Evolutionary conservation across 2,329 filamentous ascomycete genomes (phyloP), one percentile per base, ranked within the genome.

Genomic region (Akanthomyces muscarius): DNA sequence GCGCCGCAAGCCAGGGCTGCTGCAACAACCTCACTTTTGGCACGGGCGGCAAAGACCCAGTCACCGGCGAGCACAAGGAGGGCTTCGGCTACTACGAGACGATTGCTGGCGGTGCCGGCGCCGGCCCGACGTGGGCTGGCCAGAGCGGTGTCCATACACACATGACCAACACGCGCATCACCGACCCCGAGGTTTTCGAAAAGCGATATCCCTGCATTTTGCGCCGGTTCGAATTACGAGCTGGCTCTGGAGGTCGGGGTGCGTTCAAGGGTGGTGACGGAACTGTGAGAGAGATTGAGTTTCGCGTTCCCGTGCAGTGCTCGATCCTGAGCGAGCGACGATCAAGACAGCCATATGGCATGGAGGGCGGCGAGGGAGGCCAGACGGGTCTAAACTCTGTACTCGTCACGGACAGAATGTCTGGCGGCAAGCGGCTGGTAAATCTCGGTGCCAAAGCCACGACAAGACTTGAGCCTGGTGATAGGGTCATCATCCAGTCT

Each of bases 21-120:
- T 90, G 87, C 74, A 95, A 95, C 75, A 94, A 94, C 73, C 81
- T 95, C 6, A 94, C 91, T 0, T 95, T 95, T 70, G 91, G 90
- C 65, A 91, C 91, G 69, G 89, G 90, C 61, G 90, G 90, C 50
- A 87, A 89, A 65, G 81, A 84, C 61, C 81, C 82, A n/a, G 80
- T 86, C n/a, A 86, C 65, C 5, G 71, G 72, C 45, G 67, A 85
- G 56, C 67, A 70, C 38, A 65, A 66, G 8, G 65, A 71, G 30
- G 91, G 91, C 0, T 95, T 95, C 71, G 91, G 91, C 11, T 95
- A 94, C 78, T 94, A 94, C 73, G 91, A 95, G 74, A 94, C 90
- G 6, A 92, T 95, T 66, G 88, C 89, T 0, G 90, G 91, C 45
- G 91, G 91, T 0, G 86, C 83, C 45, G 90, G 90, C 33, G 91